Evolutionary conservation across 164 flowering plant species (phyloP), one percentile per base, ranked within the genome.

Genomic region (Paratinospora sagittata): DNA sequence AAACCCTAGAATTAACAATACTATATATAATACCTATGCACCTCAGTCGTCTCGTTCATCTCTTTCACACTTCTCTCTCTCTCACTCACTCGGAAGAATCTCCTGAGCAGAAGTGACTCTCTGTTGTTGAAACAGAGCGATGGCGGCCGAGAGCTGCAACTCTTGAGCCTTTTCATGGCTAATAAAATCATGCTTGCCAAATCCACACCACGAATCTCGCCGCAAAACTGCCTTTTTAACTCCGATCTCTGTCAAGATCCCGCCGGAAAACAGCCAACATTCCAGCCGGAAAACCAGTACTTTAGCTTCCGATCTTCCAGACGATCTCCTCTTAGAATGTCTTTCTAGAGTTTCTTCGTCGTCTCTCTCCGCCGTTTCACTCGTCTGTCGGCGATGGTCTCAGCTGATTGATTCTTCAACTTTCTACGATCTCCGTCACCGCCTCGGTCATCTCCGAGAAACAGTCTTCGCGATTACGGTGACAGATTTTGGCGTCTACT

Each of bases 91-190:
- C 13, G n/a, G n/a, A n/a, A n/a, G 5, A 39, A 39, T 39, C 43
- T 39, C 3, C 43, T 39, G 43, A 39, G 43, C 43, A 9, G 47
- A 11, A 1, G 47, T 9, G 13, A 43, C 47, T 43, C 14, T 30
- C 34, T 30, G 34, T n/a, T 4, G 43, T 55, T 8, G 21, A n/a
- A 30, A 30, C 34, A 30, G 34, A 61, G 34, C 34, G 33, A 77
- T 78, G 79, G 67, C 75, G 79, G 67, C 75, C 58, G 84, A 85
- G 49, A 80, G 71, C 79, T 87, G 92, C 84, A 85, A 86, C 71
- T 84, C 94, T 65, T 83, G 91, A 52, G 89, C 84, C 70, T 84
- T 92, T 78, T 80, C 97, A 70, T 89, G 96, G 90, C 85, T 92
- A 12, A 78, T 90, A 78, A 92, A 90, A 76, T 88, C 96, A 12